Evolutionary conservation across 305 asterid genomes (phyloP).

Genomic region (Euphrasia arctica): DNA sequence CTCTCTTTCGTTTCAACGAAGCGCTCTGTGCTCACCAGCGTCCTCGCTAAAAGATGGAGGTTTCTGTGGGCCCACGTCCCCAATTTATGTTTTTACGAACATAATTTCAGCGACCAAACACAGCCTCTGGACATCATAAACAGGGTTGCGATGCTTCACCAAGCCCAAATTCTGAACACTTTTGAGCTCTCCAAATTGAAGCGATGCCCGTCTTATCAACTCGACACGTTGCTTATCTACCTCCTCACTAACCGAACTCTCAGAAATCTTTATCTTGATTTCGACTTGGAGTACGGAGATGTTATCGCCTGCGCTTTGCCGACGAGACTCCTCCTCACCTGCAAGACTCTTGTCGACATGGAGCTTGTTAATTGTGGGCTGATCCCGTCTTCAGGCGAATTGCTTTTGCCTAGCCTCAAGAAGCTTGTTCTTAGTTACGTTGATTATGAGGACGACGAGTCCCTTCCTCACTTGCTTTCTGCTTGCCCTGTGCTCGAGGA

Average conservation of each 20-base stretch:
- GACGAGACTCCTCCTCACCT: background rate
- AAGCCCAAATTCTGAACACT: background rate
- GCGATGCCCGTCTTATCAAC: too few relatives aligned
- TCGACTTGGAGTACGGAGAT: too few relatives aligned
- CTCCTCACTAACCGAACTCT: background rate
- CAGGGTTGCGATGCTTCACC: background rate
- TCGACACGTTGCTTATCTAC: background rate
- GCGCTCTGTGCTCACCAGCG: background rate
- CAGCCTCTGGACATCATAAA: too few relatives aligned
- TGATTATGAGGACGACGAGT: too few relatives aligned
- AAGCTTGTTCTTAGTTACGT: too few relatives aligned
- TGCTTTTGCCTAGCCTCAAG: background rate
- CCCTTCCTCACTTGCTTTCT: too few relatives aligned
- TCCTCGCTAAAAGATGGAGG: background rate
- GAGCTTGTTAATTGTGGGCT: background rate
- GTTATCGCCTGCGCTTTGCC: background rate
- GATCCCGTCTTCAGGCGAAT: background rate
- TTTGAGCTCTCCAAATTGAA: background rate
- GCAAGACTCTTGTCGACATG: conserved; percentile 5
- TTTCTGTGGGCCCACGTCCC: conserved; percentile 4
- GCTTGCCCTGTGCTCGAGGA: too few relatives aligned
- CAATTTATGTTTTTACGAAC: background rate
- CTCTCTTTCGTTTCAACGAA: background rate
- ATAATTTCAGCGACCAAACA: too few relatives aligned
- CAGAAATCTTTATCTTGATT: background rate